A percentile compares a stretch with the other conserved stretches of the same genome.
These are phyloP conservation scores for Suhomyces vadensis DNA, from an alignment of 805 yeast genomes.

Conservation along the genomic window DNA sequence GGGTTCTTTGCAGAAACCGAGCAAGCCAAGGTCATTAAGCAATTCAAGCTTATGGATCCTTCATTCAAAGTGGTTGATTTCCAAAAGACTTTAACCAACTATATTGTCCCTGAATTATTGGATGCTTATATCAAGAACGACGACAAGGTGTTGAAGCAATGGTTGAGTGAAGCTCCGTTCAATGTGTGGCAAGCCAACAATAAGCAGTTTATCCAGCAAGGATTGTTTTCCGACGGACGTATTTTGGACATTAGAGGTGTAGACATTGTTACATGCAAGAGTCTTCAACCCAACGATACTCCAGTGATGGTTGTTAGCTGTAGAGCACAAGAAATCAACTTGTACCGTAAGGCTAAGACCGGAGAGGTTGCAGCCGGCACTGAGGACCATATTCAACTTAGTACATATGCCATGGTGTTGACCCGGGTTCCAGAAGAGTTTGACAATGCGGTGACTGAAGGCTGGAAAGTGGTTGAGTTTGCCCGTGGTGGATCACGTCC, in stretches of 20 bases:
- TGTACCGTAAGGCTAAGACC: conserved; percentile 85
- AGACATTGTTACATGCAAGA: conserved; percentile 84
- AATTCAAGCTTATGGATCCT: conserved; percentile 89
- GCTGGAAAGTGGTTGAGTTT: conserved; percentile 95
- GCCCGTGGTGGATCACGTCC: conserved; percentile 91
- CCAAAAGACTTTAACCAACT: conserved; percentile 81
- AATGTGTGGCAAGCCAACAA: conserved; percentile 93
- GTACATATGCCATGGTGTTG: conserved; percentile 94
- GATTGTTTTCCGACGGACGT: conserved; percentile 85
- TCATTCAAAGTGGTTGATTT: conserved; percentile 77
- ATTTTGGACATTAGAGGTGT: conserved; percentile 94
- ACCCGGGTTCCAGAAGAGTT: conserved; percentile 92
- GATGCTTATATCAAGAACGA: conserved; percentile 96
- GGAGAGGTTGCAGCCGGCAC: conserved; percentile 96
- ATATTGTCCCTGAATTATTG: conserved; percentile 89
- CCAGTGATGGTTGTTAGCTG: conserved; percentile 94
- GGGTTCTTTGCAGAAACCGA: conserved; percentile 96
- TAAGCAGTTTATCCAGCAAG: conserved; percentile 89
- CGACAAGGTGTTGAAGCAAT: conserved; percentile 72
- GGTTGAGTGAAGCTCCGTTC: conserved; percentile 97
- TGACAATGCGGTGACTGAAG: conserved; percentile 88
- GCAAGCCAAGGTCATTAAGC: conserved; percentile 85
- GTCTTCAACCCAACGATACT: conserved; percentile 83
- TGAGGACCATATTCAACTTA: conserved; percentile 86
- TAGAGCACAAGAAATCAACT: conserved; percentile 93